phyloP scores from a whole-genome alignment of 495 filamentous ascomycete species.

The Penicillium paradoxum region DNA sequence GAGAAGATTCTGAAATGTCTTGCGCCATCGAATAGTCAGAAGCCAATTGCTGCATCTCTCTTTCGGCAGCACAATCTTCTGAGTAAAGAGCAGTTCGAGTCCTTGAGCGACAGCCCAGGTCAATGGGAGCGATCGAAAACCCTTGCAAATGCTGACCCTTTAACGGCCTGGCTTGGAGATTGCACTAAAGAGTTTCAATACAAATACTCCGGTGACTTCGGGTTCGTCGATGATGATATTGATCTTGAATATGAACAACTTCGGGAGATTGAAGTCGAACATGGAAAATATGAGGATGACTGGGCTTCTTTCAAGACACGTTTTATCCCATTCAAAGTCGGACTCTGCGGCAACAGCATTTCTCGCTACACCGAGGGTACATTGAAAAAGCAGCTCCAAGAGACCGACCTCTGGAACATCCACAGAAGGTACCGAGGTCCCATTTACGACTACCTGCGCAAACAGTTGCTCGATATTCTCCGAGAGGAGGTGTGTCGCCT shows the following conservation, averaged over 20 bases:
- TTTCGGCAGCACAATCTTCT: constrained; percentile 55
- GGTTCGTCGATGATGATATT: constrained; percentile 53
- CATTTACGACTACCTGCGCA: constrained; percentile 55
- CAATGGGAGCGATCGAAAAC: constrained; percentile 42
- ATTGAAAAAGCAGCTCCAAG: constrained; percentile 18
- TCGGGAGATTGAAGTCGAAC: constrained; percentile 61
- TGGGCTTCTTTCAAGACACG: constrained; percentile 50
- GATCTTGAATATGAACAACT: constrained; percentile 64
- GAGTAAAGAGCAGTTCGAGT: constrained; percentile 53
- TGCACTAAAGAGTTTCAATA: constrained; percentile 36
- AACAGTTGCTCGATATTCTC: constrained; percentile 39
- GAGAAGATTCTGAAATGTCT: constrained; percentile 44
- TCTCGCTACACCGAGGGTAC: constrained; percentile 1
- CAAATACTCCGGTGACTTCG: constrained; percentile 38
- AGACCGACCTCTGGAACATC: constrained; percentile 54
- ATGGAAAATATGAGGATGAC: constrained; percentile 46
- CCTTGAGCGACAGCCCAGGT: constrained; percentile 50
- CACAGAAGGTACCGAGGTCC: constrained; percentile 46
- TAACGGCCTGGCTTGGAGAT: constrained; percentile 61
- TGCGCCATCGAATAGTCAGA: constrained; percentile 19
- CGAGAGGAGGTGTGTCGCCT: constrained; percentile 37
- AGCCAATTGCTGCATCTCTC: constrained; percentile 19
- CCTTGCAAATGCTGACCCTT: constrained; percentile 39
- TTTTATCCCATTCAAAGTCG: constrained; percentile 42
- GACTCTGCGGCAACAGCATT: constrained; percentile 34